Evolutionary conservation across 2,329 filamentous ascomycete species (phyloP).

Genomic region (Decorospora gaudefroyi): DNA sequence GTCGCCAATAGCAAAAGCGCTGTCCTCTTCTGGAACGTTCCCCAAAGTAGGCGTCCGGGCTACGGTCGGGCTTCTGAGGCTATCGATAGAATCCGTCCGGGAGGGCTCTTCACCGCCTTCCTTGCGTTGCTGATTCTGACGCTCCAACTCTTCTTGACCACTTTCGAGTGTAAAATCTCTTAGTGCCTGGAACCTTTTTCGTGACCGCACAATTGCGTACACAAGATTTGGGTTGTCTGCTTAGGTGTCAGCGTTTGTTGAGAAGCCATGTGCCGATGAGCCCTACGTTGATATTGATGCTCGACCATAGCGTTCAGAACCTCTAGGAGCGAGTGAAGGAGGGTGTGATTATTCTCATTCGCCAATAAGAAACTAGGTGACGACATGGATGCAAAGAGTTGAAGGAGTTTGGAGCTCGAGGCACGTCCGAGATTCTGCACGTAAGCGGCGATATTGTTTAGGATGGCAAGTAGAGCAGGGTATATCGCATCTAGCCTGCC

Average conservation of each 20-base stretch:
- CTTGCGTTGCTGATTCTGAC: slow-evolving; percentile 72
- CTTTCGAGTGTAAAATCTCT: slow-evolving; percentile 89
- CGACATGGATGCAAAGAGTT: slow-evolving; percentile 90
- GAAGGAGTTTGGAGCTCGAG: slow-evolving; percentile 79
- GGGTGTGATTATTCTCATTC: slow-evolving; percentile 85
- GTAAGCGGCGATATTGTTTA: slow-evolving; percentile 90
- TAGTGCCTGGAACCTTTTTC: slow-evolving; percentile 81
- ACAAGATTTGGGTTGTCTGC: slow-evolving; percentile 80
- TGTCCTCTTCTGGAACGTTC: slow-evolving; percentile 76
- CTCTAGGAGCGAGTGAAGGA: slow-evolving; percentile 81
- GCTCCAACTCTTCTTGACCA: slow-evolving; percentile 87
- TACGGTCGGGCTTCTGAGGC: slow-evolving; percentile 65
- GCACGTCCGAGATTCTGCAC: slow-evolving; percentile 74
- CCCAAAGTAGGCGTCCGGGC: slow-evolving; percentile 62
- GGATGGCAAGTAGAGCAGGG: slow-evolving; percentile 84
- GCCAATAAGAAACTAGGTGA: slow-evolving; percentile 88
- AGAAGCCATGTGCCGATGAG: background rate
- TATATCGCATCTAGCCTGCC: slow-evolving; percentile 90
- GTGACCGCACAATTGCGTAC: slow-evolving; percentile 76
- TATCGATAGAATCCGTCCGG: slow-evolving; percentile 68
- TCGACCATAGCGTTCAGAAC: slow-evolving; percentile 89
- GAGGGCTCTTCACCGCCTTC: slow-evolving; percentile 52
- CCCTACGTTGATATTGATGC: slow-evolving; percentile 77
- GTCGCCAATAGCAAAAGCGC: slow-evolving; percentile 85
- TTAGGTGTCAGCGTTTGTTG: slow-evolving; percentile 19